Evolutionary conservation across 306 rosid genomes (phyloP), one percentile per base, ranked within the genome.

Genomic region (Calophaca sinica): DNA sequence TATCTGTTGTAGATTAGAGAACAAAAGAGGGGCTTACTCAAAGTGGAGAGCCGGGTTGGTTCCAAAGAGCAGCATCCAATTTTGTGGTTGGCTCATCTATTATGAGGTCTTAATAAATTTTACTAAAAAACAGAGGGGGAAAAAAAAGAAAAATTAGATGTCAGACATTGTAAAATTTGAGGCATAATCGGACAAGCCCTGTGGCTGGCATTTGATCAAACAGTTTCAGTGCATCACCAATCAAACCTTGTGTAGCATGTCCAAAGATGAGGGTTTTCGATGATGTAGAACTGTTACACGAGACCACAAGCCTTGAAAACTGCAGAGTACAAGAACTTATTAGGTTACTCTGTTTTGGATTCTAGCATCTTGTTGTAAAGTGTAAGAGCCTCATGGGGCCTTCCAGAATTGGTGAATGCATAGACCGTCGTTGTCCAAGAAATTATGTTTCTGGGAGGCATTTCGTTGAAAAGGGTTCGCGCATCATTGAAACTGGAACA

Each of bases 361-460:
- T 66, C 85, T 52, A 77, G 48, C 93, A 91, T 87, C 42, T 59
- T 76, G 33, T 48, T 74, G 54, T 81, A 94, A 33, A 91, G 48
- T 12, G 66, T 48, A 4, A 91, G 80, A 5, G 88, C 92, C 72
- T 87, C 89, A 3, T 64, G 77, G 39, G 92, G 90, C 66, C 78
- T 85, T 60, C 97, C 96, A 9, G 80, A 52, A 65, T 81, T 80
- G 39, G 87, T 80, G 74, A 83, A 79, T 1, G 87, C 93, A 63
- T 93, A 89, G 72, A 91, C 88, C 93, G 91, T 83, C 5, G 91
- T 84, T n/a, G 97, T 91, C 93, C 96, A 91, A 6, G 93, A 76
- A 26, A 88, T 58, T 46, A 89, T 70, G 68, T 86, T 88, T 70
- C 81, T 87, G 1, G 79, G 81, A 72, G 82, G 85, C 89, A 89